Base-by-base conservation (phyloP, 148 eudicot genomes). In the Nyssa sinensis region DNA sequence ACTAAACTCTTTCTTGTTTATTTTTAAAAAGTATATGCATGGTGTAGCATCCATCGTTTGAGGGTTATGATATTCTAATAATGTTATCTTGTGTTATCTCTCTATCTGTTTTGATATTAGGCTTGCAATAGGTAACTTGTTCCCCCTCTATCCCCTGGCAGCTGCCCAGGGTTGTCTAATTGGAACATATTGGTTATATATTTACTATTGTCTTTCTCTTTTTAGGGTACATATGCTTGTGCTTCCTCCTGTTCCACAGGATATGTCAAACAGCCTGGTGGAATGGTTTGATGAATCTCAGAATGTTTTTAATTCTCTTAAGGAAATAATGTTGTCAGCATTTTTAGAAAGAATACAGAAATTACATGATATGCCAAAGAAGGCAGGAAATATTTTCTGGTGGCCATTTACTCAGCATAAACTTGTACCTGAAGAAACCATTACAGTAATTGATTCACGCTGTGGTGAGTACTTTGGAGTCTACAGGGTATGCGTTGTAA, bases 371-470 rank as follows among this genome's bases (percentile, higher is more conserved):
- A 85, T 93, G 93, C 86, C 86, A 74, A 87, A 88, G 82, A 89
- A 81, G 82, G 97, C 98, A 64, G 82, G 83, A 69, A 90, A 91
- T 14, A 74, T 88, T 60, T 72, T 96, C 27, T 96, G 99, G 99
- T 96, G 99, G 99, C 99, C 99, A 59, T 96, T 93, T 83, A 96
- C 99, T 37, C 99, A 96, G 71, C 99, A 96, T 76, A 86, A 85
- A 79, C 88, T 96, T 79, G 93, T 96, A 73, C 85, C 97, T 5
- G 81, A 83, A 68, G 93, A 85, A 74, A 87, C 81, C 29, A 80
- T 93, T 74, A 92, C 97, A 47, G 97, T 96, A 24, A 93, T 96
- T 62, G 99, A 96, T 87, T 96, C 98, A 33, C 98, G 99, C 13
- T 91, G 86, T 66, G 99, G 99, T 55, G 99, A 93, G 82, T 84